Evolutionary conservation across 2,329 filamentous ascomycete genomes (phyloP).

Genomic region (Stagonosporopsis vannaccii): DNA sequence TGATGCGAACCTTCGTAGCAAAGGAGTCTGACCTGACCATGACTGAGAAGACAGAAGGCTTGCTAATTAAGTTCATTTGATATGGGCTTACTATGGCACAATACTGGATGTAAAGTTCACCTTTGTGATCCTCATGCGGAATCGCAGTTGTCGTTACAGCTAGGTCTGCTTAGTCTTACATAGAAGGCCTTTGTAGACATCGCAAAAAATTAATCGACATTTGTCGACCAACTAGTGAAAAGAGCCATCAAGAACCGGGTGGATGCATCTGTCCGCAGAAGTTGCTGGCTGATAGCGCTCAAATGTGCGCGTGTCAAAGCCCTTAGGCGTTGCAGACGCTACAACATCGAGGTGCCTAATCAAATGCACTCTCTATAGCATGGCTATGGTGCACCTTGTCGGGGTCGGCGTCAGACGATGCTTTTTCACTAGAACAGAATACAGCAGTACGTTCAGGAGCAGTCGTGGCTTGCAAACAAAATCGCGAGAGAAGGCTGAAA

Average conservation of each 20-base stretch:
- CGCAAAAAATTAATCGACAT: too few relatives aligned
- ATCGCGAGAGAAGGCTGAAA: background rate
- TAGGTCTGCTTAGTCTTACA: background rate
- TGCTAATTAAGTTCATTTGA: background rate
- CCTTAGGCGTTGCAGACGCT: background rate
- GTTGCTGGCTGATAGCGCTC: conserved; percentile 12
- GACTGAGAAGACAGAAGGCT: background rate
- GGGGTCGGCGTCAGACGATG: too few relatives aligned
- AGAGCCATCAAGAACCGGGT: too few relatives aligned
- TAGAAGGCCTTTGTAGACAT: background rate
- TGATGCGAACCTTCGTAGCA: background rate
- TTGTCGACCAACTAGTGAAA: too few relatives aligned
- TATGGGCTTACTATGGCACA: conserved; percentile 14
- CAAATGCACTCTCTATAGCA: too few relatives aligned
- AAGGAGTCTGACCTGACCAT: conserved; percentile 2
- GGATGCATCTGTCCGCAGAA: too few relatives aligned
- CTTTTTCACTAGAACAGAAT: background rate
- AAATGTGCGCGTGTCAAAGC: conserved; percentile 1
- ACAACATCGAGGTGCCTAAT: background rate
- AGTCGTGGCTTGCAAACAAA: too few relatives aligned
- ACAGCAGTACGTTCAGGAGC: background rate
- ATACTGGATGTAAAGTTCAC: conserved; percentile 8
- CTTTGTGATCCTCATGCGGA: background rate
- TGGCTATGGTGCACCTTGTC: too few relatives aligned
- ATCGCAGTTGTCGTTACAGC: background rate